Conservation (phyloP, 1,284 basidiomycete genomes). For the Trametes pubescens region DNA sequence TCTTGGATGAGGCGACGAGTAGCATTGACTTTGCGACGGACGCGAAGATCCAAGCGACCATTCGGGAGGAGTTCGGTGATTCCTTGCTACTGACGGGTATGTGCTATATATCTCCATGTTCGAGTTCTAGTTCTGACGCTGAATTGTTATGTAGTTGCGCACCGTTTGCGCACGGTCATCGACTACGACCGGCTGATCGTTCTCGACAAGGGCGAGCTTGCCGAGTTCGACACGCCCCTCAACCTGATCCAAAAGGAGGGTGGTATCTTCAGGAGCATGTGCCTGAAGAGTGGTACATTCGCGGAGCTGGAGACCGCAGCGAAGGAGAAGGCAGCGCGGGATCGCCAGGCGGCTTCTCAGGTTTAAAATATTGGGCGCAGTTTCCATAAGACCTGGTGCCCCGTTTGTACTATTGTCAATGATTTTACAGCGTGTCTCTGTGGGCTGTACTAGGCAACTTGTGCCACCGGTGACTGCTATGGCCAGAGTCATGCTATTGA, state of each 20-base stretch:
- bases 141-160: too few species aligned
- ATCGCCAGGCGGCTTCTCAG: constrained; percentile 16
- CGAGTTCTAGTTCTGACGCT: too few species aligned
- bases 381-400: too few species aligned
- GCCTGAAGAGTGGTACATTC: constrained; percentile 83
- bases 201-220: constrained; percentile 81
- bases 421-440: too few species aligned
- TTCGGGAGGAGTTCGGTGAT: constrained; percentile 79
- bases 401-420: too few species aligned
- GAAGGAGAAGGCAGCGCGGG: constrained; percentile 48
- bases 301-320: constrained; percentile 72
- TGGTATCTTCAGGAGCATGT: constrained; percentile 83
- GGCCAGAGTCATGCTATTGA: too few species aligned
- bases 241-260: constrained; percentile 77
- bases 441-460: too few species aligned
- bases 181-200: constrained; percentile 87
- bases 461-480: too few species aligned
- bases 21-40: constrained; percentile 82
- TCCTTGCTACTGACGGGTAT: constrained; percentile 55
- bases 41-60: constrained; percentile 81
- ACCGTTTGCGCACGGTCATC: constrained; percentile 76
- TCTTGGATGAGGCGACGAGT: constrained; percentile 86
- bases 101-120: not conserved
- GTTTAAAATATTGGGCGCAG: too few species aligned
- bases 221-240: constrained; percentile 86